Evolutionary conservation across 129 eudicot genomes (phyloP).

Genomic region (Pseudognaphalium luteoalbum): DNA sequence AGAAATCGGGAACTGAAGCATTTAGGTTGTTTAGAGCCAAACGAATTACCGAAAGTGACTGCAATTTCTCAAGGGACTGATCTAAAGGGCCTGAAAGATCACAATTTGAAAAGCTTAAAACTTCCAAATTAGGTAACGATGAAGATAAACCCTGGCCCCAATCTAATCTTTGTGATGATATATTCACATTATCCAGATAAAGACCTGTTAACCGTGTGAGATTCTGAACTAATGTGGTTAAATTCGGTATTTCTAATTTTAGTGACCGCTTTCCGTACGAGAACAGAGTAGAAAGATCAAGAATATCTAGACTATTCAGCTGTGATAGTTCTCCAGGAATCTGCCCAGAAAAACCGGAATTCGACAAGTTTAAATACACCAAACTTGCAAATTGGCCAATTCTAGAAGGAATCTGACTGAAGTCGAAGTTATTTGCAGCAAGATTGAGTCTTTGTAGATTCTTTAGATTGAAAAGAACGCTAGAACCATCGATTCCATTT

Average conservation of each 20-base stretch:
- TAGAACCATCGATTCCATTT: neutral
- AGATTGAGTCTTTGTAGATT: conserved; percentile 21
- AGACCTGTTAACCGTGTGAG: conserved; percentile 42
- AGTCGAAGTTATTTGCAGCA: conserved; percentile 16
- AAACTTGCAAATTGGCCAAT: conserved; percentile 44
- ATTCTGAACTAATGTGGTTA: conserved; percentile 43
- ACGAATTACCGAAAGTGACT: conserved; percentile 42
- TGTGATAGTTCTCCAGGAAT: conserved; percentile 52
- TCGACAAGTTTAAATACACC: conserved; percentile 55
- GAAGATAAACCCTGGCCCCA: conserved; percentile 54
- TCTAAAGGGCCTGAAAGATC: conserved; percentile 50
- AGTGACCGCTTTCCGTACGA: neutral
- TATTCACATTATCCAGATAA: conserved; percentile 33
- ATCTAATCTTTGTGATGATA: conserved; percentile 32
- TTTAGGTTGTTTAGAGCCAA: conserved; percentile 44
- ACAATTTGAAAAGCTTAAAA: conserved; percentile 45
- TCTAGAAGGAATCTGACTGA: neutral
- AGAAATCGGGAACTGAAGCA: conserved; percentile 43
- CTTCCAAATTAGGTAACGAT: conserved; percentile 44
- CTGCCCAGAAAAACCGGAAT: conserved; percentile 51
- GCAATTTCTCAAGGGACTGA: conserved; percentile 34
- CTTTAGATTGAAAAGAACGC: neutral
- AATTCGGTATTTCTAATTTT: conserved; percentile 43
- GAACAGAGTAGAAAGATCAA: conserved; percentile 50
- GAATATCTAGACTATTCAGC: conserved; percentile 44